Base-by-base conservation (phyloP, 75 land plant genomes). In the Picea sitchensis region DNA sequence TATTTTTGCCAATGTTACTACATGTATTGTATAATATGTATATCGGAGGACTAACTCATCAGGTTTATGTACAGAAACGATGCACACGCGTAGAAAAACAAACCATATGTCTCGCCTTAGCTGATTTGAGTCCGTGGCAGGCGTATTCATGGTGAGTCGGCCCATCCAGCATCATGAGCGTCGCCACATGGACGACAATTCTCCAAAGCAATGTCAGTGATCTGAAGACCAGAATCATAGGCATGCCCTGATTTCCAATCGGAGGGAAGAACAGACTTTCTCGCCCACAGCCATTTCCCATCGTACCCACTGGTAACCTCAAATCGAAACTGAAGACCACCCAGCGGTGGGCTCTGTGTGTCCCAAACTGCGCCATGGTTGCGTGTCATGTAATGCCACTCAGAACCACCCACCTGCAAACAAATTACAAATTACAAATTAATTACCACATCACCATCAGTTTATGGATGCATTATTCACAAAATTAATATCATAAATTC, bases 261-360 rank as follows among this genome's bases (percentile, higher is more conserved):
- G 6, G 80, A 82, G 11, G 92, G 92, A 32, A 91, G 77, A 36
- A 78, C 88, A 20, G 59, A 82, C 34, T 18, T 36, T 23, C 83
- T 76, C 5, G 87, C 88, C 92, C 88, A 86, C 23, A 86, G 51
- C 84, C 77, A 76, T 73, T 82, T 86, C 14, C 90, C 92, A 77
- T 91, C 92, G 76, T 82, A 91, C 7, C 92, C 92, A 4, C 82
- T 76, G 0, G 90, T 91, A 31, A 91, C 87, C 51, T 84, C 83
- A 14, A 88, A 51, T 47, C 92, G 65, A 76, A 91, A 77, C 21
- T 88, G 86, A 61, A 91, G 60, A 12, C 86, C 67, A 13, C 87
- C 90, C 18, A 14, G 62, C 6, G 90, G 90, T 4, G 80, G 85
- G 3, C 78, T 61, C 32, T 74, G 72, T 3, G 86, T 84, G 34